A percentile compares a stretch with the other conserved stretches of the same genome.
These are phyloP conservation scores for Tothia fuscella DNA, from an alignment of 2,329 filamentous ascomycete genomes.

Conservation along the genomic window DNA sequence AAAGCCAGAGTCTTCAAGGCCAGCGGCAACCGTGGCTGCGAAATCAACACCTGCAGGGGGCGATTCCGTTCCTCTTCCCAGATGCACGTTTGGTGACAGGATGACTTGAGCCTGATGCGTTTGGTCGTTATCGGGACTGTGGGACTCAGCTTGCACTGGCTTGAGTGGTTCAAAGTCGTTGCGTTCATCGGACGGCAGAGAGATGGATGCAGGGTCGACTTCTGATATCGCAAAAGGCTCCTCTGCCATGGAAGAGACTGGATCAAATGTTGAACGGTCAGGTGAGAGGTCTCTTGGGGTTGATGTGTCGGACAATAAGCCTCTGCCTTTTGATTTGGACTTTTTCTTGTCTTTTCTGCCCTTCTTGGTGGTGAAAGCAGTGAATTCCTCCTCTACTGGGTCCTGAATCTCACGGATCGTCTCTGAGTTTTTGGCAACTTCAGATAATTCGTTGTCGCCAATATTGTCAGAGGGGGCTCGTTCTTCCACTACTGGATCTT, in stretches of 20 bases:
- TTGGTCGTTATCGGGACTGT: too few relatives aligned
- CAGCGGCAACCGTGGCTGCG: constrained; percentile 19
- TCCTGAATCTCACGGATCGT: neutral
- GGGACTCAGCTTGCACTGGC: too few relatives aligned
- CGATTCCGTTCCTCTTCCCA: neutral
- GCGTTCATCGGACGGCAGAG: too few relatives aligned
- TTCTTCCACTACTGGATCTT: too few relatives aligned
- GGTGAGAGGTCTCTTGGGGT: neutral
- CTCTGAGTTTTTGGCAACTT: too few relatives aligned
- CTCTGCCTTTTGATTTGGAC: neutral
- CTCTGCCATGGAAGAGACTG: too few relatives aligned
- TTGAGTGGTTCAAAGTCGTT: too few relatives aligned
- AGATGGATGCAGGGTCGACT: too few relatives aligned
- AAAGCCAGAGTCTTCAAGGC: constrained; percentile 24
- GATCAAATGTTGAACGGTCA: too few relatives aligned
- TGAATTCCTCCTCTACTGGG: neutral
- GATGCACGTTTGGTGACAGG: neutral
- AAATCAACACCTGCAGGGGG: constrained; percentile 17
- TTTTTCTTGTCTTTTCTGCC: constrained; percentile 8
- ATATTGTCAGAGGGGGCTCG: too few relatives aligned
- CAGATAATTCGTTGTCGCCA: too few relatives aligned
- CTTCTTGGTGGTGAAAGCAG: neutral
- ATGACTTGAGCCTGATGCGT: neutral
- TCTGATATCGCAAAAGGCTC: too few relatives aligned
- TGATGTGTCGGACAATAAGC: constrained; percentile 14